Evolutionary conservation across 2,329 filamentous ascomycete species (phyloP).

Genomic region (Mollisiaceae sp.): DNA sequence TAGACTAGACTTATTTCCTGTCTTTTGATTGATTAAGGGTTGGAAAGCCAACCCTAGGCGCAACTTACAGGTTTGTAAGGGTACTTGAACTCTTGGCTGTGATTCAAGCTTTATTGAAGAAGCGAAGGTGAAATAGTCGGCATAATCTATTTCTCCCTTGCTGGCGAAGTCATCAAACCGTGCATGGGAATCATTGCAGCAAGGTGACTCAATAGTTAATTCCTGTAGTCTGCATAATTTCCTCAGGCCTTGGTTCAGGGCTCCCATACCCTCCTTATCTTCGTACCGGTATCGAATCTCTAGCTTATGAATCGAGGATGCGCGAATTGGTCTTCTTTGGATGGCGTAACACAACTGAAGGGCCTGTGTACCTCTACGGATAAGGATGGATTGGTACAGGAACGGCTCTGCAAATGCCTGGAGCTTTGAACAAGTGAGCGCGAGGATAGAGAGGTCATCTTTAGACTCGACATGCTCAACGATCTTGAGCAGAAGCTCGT

Average conservation of each 20-base stretch:
- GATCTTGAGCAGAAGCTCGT: constrained; percentile 14
- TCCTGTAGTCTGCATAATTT: not conserved
- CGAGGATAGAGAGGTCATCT: constrained; percentile 4
- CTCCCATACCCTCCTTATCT: constrained; percentile 2
- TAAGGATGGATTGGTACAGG: constrained; percentile 9
- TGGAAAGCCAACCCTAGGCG: not conserved
- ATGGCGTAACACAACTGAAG: not conserved
- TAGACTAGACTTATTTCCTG: not conserved
- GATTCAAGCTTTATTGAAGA: constrained; percentile 9
- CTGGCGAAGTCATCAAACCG: not conserved
- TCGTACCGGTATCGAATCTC: constrained; percentile 7
- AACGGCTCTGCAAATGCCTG: constrained; percentile 14
- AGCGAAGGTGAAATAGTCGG: constrained; percentile 13
- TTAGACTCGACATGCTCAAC: constrained; percentile 9
- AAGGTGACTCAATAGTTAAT: constrained; percentile 11
- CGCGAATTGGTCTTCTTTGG: not conserved
- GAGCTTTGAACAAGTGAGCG: constrained; percentile 7
- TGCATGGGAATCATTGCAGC: constrained; percentile 14
- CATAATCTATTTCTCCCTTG: constrained; percentile 14
- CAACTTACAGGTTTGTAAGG: constrained; percentile 15
- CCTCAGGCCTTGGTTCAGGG: not conserved
- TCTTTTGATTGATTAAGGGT: not conserved
- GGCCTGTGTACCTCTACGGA: constrained; percentile 7
- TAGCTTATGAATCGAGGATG: constrained; percentile 12
- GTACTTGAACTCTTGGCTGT: constrained; percentile 11